A percentile compares a stretch with the other conserved stretches of the same genome.
Evolutionary conservation across 805 yeast species (phyloP).

Genomic region (Candida nanaspora): DNA sequence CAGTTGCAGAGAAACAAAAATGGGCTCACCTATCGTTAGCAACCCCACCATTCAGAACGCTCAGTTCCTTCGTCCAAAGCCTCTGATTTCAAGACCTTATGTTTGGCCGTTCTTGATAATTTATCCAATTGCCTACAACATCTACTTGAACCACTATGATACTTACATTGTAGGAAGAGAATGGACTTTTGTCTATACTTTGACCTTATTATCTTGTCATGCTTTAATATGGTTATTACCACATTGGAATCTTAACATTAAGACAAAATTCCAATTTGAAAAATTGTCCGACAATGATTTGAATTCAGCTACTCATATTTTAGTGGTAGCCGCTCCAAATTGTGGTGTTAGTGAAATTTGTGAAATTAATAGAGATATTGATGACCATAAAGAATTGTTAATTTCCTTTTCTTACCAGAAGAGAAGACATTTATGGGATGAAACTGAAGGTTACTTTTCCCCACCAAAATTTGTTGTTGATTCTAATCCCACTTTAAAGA

Average conservation of each 20-base stretch:
- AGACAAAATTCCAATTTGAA: conserved; percentile 61
- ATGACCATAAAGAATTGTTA: conserved; percentile 53
- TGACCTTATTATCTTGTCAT: conserved; percentile 67
- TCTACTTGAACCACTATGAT: conserved; percentile 68
- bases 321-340: conserved; percentile 77
- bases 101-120: conserved; percentile 74
- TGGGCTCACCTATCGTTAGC: conserved; percentile 39
- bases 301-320: conserved; percentile 61
- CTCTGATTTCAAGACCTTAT: conserved; percentile 59
- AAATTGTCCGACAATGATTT: conserved; percentile 23
- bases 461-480: conserved; percentile 81
- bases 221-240: conserved; percentile 80
- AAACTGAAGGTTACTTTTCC: conserved; percentile 45
- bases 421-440: conserved; percentile 74
- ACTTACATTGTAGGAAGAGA: conserved; percentile 79
- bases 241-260: conserved; percentile 79
- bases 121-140: conserved; percentile 65
- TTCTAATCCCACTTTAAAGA: conserved; percentile 46
- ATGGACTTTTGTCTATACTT: conserved; percentile 90
- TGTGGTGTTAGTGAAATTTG: conserved; percentile 82
- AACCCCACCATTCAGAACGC: conserved; percentile 69
- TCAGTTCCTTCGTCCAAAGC: conserved; percentile 65
- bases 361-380: conserved; percentile 44
- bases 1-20: too few relatives aligned
- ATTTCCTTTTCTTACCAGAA: conserved; percentile 81